phyloP scores from a whole-genome alignment of 2,329 filamentous ascomycete genomes.

The Blumeria graminis region DNA sequence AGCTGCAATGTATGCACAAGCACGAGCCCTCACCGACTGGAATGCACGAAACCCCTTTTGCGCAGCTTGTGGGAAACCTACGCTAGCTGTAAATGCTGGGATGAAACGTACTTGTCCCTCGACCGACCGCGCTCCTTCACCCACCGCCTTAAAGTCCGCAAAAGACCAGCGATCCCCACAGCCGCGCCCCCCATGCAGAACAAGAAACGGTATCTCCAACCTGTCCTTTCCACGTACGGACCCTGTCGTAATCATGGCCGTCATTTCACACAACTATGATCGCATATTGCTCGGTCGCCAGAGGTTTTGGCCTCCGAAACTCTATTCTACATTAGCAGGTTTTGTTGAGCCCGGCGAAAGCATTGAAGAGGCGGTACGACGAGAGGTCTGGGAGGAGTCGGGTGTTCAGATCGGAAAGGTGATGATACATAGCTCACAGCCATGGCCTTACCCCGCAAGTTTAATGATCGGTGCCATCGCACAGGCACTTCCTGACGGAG shows the following conservation, averaged over 20 bases:
- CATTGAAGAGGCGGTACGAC: constrained; percentile 59
- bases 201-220: constrained; percentile 70
- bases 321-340: constrained; percentile 74
- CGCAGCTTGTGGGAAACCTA: constrained; percentile 63
- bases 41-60: constrained; percentile 84
- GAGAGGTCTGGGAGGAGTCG: constrained; percentile 72
- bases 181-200: constrained; percentile 48
- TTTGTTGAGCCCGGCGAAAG: constrained; percentile 73
- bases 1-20: constrained; percentile 83
- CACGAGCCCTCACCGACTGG: constrained; percentile 78
- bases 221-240: constrained; percentile 75
- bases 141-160: constrained; percentile 18
- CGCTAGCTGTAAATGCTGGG: constrained; percentile 53
- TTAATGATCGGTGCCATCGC: constrained; percentile 76
- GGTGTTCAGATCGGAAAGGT: constrained; percentile 56
- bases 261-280: constrained; percentile 57
- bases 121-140: constrained; percentile 28
- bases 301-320: constrained; percentile 59
- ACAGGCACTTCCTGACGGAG: constrained; percentile 58
- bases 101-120: constrained; percentile 63
- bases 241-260: constrained; percentile 74
- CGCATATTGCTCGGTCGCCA: constrained; percentile 51
- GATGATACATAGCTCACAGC: constrained; percentile 61
- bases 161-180: constrained; percentile 18
- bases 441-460: constrained; percentile 69